These are phyloP conservation scores for Deuterostichococcus epilithicus DNA, from an alignment of 139 green algal genomes.

Conservation along the genomic window DNA sequence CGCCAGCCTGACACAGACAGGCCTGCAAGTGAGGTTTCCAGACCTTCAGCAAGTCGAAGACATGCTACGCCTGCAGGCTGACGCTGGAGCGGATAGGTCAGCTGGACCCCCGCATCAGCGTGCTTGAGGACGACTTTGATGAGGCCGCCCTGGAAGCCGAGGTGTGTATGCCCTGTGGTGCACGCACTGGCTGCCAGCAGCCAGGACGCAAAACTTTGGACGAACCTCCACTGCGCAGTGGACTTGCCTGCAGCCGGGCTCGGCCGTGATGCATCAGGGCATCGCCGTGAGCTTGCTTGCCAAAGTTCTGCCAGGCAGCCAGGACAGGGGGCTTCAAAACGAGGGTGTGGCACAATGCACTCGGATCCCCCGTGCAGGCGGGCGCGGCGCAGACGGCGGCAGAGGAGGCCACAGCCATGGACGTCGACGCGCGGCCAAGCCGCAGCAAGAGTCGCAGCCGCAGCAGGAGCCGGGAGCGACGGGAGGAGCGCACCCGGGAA, in stretches of 20 bases:
- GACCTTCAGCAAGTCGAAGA: too few relatives aligned
- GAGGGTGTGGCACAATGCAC: background rate
- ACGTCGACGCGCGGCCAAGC: background rate
- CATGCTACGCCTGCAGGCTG: slow-evolving; percentile 49
- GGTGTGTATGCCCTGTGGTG: background rate
- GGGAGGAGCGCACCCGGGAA: slow-evolving; percentile 14
- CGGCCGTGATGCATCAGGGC: too few relatives aligned
- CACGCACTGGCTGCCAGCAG: too few relatives aligned
- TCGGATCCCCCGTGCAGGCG: background rate
- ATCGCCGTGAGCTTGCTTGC: too few relatives aligned
- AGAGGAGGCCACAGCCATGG: slow-evolving; percentile 22
- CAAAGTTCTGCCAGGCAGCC: too few relatives aligned
- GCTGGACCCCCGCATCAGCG: slow-evolving; percentile 66
- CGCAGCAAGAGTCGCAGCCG: background rate
- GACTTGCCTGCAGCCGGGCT: too few relatives aligned
- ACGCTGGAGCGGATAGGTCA: slow-evolving; percentile 55
- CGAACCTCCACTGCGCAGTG: too few relatives aligned
- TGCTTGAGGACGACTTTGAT: slow-evolving; percentile 81
- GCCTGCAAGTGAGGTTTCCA: too few relatives aligned
- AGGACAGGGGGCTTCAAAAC: too few relatives aligned
- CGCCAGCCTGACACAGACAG: too few relatives aligned
- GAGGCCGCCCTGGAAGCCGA: slow-evolving; percentile 49
- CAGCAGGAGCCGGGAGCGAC: background rate
- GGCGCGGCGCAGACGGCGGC: slow-evolving; percentile 13
- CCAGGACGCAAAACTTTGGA: too few relatives aligned